These are phyloP conservation scores for Suillus ampliporus DNA, from an alignment of 768 basidiomycete genomes.

Conservation along the genomic window DNA sequence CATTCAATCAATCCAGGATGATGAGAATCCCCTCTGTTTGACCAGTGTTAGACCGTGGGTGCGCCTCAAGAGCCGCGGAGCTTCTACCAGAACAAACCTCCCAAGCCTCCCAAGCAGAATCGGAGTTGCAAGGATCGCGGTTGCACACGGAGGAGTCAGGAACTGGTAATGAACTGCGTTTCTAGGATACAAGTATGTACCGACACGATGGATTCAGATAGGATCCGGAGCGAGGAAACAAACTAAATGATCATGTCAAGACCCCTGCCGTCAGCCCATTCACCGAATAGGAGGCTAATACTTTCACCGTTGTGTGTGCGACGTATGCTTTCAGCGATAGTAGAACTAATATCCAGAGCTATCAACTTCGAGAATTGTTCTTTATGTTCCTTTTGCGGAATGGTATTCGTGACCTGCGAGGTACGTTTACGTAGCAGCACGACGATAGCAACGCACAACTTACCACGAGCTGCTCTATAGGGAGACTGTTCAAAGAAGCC, in stretches of 20 bases:
- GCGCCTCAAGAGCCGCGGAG: background rate
- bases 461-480: conserved; percentile 87
- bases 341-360: conserved; percentile 89
- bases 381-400: conserved; percentile 80
- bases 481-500: conserved; percentile 67
- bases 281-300: conserved; percentile 86
- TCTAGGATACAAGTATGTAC: conserved; percentile 7
- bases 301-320: conserved; percentile 95
- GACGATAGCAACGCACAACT: conserved; percentile 26
- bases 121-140: background rate
- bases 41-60: background rate
- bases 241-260: conserved; percentile 34
- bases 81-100: background rate
- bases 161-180: background rate
- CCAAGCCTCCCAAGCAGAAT: background rate
- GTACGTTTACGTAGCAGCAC: conserved; percentile 6
- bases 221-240: conserved; percentile 3
- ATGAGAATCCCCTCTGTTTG: background rate
- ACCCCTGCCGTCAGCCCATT: conserved; percentile 63
- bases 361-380: conserved; percentile 73
- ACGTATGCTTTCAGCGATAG: conserved; percentile 94
- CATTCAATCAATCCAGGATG: background rate
- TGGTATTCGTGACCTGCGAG: conserved; percentile 88
- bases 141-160: background rate
- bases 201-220: background rate